phyloP scores from a whole-genome alignment of 352 stramenopile species.

The Pythium utonaiense region DNA sequence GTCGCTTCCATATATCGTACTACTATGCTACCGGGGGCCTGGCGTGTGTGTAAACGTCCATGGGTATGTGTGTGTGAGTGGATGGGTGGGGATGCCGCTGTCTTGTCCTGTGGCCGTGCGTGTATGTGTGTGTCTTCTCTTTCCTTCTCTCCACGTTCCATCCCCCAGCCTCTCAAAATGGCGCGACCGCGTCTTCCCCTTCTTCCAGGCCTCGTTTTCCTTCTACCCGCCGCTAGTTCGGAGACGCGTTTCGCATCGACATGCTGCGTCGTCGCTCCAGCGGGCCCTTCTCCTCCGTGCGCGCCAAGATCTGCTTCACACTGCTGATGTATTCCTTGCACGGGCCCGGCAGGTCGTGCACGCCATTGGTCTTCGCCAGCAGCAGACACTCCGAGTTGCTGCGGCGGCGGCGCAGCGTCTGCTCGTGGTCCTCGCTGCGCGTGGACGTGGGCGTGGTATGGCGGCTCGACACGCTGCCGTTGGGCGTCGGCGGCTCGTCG shows the following conservation, averaged over 20 bases:
- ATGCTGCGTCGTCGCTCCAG: conserved; percentile 60
- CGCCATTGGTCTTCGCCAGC: conserved; percentile 53
- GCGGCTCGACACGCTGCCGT: conserved; percentile 8
- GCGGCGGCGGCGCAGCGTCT: conserved; percentile 45
- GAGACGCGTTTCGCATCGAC: conserved; percentile 49
- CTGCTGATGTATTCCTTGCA: conserved; percentile 85
- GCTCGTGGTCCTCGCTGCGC: conserved; percentile 28
- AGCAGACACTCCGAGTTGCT: conserved; percentile 82
- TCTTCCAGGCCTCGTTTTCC: conserved; percentile 17
- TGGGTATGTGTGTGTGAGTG: not conserved
- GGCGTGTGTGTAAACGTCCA: not conserved
- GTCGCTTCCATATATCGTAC: not conserved
- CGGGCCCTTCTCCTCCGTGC: conserved; percentile 34
- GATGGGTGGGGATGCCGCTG: too few species aligned
- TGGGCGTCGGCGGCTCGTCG: conserved; percentile 17
- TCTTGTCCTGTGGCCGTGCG: too few species aligned
- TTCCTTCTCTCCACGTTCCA: too few species aligned
- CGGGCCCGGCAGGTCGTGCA: conserved; percentile 49
- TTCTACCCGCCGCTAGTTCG: conserved; percentile 38
- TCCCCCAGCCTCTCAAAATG: not conserved
- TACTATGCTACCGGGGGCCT: not conserved
- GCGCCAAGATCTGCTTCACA: conserved; percentile 82
- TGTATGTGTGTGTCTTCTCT: too few species aligned
- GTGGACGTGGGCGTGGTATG: conserved; percentile 28
- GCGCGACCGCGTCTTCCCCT: not conserved